A percentile compares a stretch with the other conserved stretches of the same genome.
These are phyloP conservation scores for Dioscorea dumetorum DNA, from an alignment of 106 monocot genomes.

Conservation along the genomic window DNA sequence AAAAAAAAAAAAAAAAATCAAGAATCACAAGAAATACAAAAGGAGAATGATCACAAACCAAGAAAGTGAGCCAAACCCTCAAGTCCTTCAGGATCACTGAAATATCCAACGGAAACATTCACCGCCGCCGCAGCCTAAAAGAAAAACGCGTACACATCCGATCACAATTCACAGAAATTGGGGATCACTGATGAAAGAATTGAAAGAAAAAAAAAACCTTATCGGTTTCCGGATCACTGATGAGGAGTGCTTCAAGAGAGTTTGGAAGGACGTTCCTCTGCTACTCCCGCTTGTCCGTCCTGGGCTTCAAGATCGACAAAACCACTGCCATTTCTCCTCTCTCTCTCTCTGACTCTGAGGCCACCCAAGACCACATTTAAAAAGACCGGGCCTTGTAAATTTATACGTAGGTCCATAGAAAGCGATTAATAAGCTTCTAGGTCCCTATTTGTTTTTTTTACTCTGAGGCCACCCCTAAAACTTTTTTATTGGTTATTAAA, in stretches of 20 bases:
- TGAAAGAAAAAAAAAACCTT: conserved; percentile 29
- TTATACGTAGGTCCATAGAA: too few relatives aligned
- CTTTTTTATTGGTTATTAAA: too few relatives aligned
- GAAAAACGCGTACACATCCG: background rate
- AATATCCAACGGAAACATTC: conserved; percentile 66
- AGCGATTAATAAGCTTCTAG: too few relatives aligned
- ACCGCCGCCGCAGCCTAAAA: conserved; percentile 75
- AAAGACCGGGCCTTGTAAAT: too few relatives aligned
- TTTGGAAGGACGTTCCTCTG: conserved; percentile 70
- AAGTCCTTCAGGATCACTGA: conserved; percentile 72
- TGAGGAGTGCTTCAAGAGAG: conserved; percentile 65
- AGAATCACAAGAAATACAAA: background rate
- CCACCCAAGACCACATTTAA: too few relatives aligned
- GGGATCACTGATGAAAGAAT: background rate
- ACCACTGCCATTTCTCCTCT: conserved; percentile 33
- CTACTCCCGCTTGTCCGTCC: conserved; percentile 74
- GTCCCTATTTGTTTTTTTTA: too few relatives aligned
- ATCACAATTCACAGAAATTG: background rate
- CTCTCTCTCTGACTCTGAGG: too few relatives aligned
- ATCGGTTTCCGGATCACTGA: conserved; percentile 91
- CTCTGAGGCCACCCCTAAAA: too few relatives aligned
- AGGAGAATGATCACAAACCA: conserved; percentile 20
- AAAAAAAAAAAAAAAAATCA: background rate
- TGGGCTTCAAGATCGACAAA: conserved; percentile 38
- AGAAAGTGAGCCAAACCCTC: conserved; percentile 87